Evolutionary conservation across 257 asterid genomes (phyloP).

Genomic region (Nicotiana undulata): DNA sequence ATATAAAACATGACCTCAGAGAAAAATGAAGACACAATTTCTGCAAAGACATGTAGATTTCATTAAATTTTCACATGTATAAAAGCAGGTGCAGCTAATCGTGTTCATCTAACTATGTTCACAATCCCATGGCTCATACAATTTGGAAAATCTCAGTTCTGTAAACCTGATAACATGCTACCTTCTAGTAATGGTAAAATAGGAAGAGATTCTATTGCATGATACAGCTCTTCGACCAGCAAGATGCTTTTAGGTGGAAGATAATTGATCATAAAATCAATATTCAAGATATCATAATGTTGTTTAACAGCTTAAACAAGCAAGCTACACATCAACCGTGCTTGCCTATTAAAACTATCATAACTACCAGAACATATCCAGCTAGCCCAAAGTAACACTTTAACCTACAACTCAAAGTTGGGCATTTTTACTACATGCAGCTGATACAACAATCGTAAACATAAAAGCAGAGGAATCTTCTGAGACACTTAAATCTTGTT

Average conservation of each 20-base stretch:
- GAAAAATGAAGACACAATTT: constrained; percentile 41
- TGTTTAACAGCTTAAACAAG: not conserved
- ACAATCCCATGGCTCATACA: not conserved
- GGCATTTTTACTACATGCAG: not conserved
- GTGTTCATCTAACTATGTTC: not conserved
- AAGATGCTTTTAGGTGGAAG: not conserved
- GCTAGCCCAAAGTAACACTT: not conserved
- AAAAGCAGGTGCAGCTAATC: not conserved
- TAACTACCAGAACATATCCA: not conserved
- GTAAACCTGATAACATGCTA: not conserved
- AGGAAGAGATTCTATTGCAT: not conserved
- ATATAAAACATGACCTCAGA: constrained; percentile 60
- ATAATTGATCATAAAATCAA: not conserved
- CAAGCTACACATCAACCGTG: not conserved
- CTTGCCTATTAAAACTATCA: not conserved
- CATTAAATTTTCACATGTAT: not conserved
- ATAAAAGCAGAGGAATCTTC: not conserved
- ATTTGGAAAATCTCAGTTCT: not conserved
- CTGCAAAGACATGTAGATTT: constrained; percentile 44
- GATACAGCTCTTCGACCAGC: not conserved
- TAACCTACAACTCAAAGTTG: not conserved
- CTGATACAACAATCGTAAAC: not conserved
- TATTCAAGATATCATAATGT: not conserved
- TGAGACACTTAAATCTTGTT: not conserved
- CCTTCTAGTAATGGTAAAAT: not conserved